phyloP scores from a whole-genome alignment of 176 grass and related monocot genomes.

The Paspalum vaginatum region DNA sequence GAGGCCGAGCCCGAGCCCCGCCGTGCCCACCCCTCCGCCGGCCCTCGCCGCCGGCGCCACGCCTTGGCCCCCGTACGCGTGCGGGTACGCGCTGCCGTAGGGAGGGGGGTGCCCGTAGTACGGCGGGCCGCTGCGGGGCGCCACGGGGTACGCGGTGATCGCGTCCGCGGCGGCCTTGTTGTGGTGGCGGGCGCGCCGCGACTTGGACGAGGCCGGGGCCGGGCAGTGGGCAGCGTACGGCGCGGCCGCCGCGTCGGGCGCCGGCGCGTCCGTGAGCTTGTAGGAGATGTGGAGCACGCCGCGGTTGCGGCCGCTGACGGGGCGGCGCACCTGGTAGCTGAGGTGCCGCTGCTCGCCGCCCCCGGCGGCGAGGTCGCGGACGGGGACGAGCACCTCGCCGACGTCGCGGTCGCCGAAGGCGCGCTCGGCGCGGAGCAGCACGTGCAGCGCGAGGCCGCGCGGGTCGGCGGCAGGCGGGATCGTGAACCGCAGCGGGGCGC shows the following conservation, averaged over 20 bases:
- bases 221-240: not conserved
- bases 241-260: not conserved
- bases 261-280: conserved; percentile 40
- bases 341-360: not conserved
- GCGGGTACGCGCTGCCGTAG: not conserved
- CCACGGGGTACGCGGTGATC: conserved; percentile 30
- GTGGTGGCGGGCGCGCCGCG: not conserved
- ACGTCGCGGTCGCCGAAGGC: conserved; percentile 68
- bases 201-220: not conserved
- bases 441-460: conserved; percentile 47
- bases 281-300: conserved; percentile 62
- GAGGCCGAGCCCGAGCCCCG: conserved; percentile 34
- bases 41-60: conserved; percentile 6
- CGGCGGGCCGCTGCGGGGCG: conserved; percentile 12
- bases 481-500: conserved; percentile 49
- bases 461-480: conserved; percentile 41
- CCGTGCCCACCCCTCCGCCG: conserved; percentile 11
- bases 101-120: not conserved
- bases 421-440: conserved; percentile 65
- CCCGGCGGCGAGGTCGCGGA: conserved; percentile 51
- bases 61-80: not conserved
- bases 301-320: conserved; percentile 45
- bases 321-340: conserved; percentile 61
- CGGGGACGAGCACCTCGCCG: conserved; percentile 65
- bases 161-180: not conserved